Base-by-base conservation (phyloP, 768 basidiomycete genomes). In the Calocybe gangraenosa region DNA sequence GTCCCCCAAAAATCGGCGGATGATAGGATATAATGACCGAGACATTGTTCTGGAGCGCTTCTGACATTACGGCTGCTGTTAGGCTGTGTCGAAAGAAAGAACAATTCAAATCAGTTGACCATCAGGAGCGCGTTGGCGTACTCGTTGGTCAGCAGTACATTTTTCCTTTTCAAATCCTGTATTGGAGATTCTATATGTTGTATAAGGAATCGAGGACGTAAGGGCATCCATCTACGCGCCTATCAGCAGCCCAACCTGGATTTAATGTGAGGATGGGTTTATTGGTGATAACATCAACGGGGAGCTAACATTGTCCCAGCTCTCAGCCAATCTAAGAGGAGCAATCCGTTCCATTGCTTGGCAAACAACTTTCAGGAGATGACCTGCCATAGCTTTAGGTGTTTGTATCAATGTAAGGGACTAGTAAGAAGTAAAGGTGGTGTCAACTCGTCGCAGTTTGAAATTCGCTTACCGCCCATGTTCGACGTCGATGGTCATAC, bases 231-330 rank as follows among this genome's bases (percentile, higher is more conserved):
- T 52, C 21, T 15, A 57, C 67, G 22, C 56, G 87, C 87, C 87
- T 61, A 90, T 67, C 47, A 90, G 65, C 25, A 89, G 64, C 44
- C 87, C 87, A 42, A 87, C 83, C 87, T 88, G 56, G 35, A 42
- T 6, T 47, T 44, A 34, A 38, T 52, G 48, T 52, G 44, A 50
- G 23, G 17, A 30, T 30, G 19, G 35, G 20, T 11, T 39, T 18
- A 18, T 38, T 17, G 13, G 52, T 39, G 44, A 38, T 11, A 37
- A 40, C 10, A 30, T 42, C 21, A 42, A 35, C 13, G 34, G 44
- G 28, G 21, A 34, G 67, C 87, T 67, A 52, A 96, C 93, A 66
- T 97, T 97, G 58, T 97, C 94, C 92, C 94, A 97, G 50, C 76
- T 79, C 53, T 87, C 92, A 14, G 94, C 93, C 7, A 96, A 73